These are phyloP conservation scores for Thymus mandschuricus DNA, from an alignment of 257 asterid genomes.

Conservation along the genomic window DNA sequence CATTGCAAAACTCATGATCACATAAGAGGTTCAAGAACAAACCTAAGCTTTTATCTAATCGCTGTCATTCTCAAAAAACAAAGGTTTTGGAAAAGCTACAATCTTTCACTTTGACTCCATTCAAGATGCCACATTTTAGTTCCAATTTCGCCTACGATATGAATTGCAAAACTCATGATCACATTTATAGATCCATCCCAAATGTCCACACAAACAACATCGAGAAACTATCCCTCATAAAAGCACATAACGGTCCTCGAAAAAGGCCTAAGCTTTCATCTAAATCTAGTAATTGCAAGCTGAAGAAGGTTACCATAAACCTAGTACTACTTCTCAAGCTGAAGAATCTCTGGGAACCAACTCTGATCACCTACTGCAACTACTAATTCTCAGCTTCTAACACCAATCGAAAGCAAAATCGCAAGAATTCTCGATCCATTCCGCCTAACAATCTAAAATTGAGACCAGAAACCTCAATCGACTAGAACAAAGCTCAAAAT, in stretches of 20 bases:
- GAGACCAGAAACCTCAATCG: slow-evolving; percentile 12
- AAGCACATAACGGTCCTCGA: not conserved
- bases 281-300: not conserved
- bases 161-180: too few species aligned
- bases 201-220: not conserved
- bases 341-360: slow-evolving; percentile 14
- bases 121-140: too few species aligned
- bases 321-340: slow-evolving; percentile 26
- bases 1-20: not conserved
- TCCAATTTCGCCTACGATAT: too few species aligned
- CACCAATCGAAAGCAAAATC: slow-evolving; percentile 18
- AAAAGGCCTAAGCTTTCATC: slow-evolving; percentile 1
- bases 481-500: slow-evolving; percentile 18
- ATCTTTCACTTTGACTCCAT: too few species aligned
- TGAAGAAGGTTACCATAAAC: slow-evolving; percentile 24
- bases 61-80: too few species aligned
- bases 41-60: too few species aligned
- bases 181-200: not conserved
- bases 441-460: slow-evolving; percentile 11
- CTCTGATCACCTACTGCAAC: slow-evolving; percentile 11
- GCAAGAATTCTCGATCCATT: slow-evolving; percentile 30
- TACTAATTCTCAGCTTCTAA: slow-evolving; percentile 24
- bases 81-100: too few species aligned
- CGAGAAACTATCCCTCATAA: not conserved
- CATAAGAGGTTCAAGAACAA: too few species aligned